Evolutionary conservation across 179 eudicot genomes (phyloP).

Genomic region (Spinacia oleracea): DNA sequence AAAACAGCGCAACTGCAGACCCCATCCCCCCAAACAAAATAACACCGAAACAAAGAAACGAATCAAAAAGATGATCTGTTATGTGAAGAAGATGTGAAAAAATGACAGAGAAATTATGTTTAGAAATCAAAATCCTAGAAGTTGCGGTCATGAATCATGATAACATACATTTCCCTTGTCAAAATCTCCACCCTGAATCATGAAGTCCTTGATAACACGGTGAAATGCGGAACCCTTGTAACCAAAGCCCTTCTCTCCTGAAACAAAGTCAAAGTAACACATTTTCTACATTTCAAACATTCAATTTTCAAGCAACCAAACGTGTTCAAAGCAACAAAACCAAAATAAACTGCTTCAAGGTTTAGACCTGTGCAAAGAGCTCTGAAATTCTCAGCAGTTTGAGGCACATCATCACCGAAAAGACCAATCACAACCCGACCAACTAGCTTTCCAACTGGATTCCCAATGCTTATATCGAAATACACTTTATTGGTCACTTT

Average conservation of each 20-base stretch:
- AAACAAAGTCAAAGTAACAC: constrained; percentile 8
- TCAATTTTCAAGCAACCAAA: constrained; percentile 2
- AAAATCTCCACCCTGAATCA: constrained; percentile 98
- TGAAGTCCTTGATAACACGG: constrained; percentile 89
- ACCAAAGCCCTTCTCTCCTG: constrained; percentile 96
- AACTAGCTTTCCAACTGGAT: constrained; percentile 77
- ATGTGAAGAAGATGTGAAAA: not conserved
- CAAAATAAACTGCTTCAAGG: not conserved
- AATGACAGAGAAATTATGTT: not conserved
- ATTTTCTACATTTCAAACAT: not conserved
- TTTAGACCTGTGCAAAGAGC: constrained; percentile 94
- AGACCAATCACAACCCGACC: constrained; percentile 94
- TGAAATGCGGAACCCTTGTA: constrained; percentile 84
- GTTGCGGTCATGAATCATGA: not conserved
- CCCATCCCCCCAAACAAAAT: not conserved
- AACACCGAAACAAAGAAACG: no score
- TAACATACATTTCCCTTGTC: constrained; percentile 89
- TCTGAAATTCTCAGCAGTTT: constrained; percentile 86
- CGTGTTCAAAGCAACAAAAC: not conserved
- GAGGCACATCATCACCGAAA: constrained; percentile 92
- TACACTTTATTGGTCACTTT: constrained; percentile 80
- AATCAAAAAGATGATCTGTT: not conserved
- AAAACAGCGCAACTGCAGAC: not conserved
- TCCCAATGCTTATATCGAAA: constrained; percentile 87
- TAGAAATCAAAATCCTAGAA: constrained; percentile 8